phyloP scores from a whole-genome alignment of 768 basidiomycete genomes.

The Lactarius evosmus region DNA sequence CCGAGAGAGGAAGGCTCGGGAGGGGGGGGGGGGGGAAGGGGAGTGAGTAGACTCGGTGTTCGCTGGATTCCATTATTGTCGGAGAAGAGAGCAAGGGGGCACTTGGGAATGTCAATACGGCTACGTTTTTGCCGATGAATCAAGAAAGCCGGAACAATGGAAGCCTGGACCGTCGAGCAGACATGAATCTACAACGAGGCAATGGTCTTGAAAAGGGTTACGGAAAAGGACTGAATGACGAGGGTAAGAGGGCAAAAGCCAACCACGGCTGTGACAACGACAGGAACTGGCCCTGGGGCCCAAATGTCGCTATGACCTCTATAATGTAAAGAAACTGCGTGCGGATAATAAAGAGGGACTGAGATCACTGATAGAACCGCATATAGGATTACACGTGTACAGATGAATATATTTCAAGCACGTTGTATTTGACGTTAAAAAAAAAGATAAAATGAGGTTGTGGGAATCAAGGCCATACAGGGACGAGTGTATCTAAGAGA shows the following conservation, averaged over 20 bases:
- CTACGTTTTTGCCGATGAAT: conserved; percentile 6
- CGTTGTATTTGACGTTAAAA: conserved; percentile 16
- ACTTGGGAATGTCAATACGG: conserved; percentile 1
- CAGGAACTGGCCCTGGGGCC: not conserved
- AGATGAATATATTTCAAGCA: conserved; percentile 4
- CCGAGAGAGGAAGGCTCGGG: not conserved
- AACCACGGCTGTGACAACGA: not conserved
- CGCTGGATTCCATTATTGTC: conserved; percentile 18
- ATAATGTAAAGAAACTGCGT: conserved; percentile 9
- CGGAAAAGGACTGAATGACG: conserved; percentile 11
- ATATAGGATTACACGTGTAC: conserved; percentile 19
- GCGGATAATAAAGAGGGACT: conserved; percentile 15
- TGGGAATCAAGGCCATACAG: not conserved
- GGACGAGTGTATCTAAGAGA: not conserved
- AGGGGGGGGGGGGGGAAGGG: not conserved
- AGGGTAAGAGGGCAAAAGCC: not conserved
- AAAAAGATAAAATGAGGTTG: not conserved
- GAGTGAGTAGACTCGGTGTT: conserved; percentile 1
- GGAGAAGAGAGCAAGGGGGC: conserved; percentile 13
- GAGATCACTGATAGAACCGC: conserved; percentile 19
- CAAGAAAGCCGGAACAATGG: conserved; percentile 12
- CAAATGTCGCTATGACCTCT: conserved; percentile 1
- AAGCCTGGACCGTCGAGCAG: conserved; percentile 12
- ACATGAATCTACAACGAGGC: conserved; percentile 18
- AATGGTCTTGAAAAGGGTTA: conserved; percentile 1